A percentile compares a stretch with the other conserved stretches of the same genome.
Conservation (phyloP, 805 yeast genomes). For the Yamadazyma akitaensis region DNA sequence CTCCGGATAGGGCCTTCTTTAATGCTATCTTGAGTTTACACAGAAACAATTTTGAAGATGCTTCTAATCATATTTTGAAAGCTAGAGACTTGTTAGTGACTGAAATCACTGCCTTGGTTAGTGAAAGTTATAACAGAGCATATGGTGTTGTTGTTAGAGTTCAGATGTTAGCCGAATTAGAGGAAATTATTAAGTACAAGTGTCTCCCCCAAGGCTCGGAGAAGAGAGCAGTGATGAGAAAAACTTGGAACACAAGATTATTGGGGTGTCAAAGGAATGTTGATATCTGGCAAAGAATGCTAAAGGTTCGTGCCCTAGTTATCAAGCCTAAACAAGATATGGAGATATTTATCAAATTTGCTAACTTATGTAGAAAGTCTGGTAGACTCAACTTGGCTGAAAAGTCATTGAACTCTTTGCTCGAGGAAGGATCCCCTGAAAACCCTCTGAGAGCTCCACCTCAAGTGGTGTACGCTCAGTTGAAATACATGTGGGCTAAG, state of each 20-base stretch:
- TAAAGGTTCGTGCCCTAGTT: conserved; percentile 88
- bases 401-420: conserved; percentile 74
- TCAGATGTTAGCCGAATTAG: conserved; percentile 95
- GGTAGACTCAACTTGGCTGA: conserved; percentile 92
- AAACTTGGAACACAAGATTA: conserved; percentile 91
- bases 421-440: conserved; percentile 69
- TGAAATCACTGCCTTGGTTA: conserved; percentile 89
- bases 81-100: conserved; percentile 91
- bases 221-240: conserved; percentile 71
- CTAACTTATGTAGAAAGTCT: conserved; percentile 90
- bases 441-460: conserved; percentile 84
- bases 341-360: conserved; percentile 98
- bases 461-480: conserved; percentile 93
- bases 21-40: conserved; percentile 86
- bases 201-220: conserved; percentile 80
- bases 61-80: conserved; percentile 68
- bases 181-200: conserved; percentile 89
- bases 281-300: conserved; percentile 97
- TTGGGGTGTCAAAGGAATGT: conserved; percentile 95
- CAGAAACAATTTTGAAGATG: conserved; percentile 79
- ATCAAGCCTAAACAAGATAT: conserved; percentile 93
- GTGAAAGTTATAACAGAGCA: conserved; percentile 95
- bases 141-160: conserved; percentile 95
- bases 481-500: conserved; percentile 95
- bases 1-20: conserved; percentile 94